Conservation (phyloP, 495 filamentous ascomycete species). For the Clavariopsis aquatica region DNA sequence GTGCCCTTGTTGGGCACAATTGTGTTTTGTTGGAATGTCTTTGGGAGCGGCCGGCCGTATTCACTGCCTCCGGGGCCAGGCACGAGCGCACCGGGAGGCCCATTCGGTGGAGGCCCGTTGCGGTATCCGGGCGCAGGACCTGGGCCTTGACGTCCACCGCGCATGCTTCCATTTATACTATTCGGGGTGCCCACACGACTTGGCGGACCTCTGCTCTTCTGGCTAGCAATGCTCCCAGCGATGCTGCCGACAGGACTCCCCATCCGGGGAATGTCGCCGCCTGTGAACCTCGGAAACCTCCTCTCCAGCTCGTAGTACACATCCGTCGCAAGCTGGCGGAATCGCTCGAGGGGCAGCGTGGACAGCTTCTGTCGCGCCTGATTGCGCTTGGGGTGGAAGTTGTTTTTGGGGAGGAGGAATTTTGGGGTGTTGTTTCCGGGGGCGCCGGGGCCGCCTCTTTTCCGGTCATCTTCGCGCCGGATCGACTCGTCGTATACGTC, state of each 20-base stretch:
- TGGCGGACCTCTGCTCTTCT: slow-evolving; percentile 46
- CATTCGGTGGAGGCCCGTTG: slow-evolving; percentile 20
- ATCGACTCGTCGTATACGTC: slow-evolving; percentile 96
- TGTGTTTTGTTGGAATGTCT: slow-evolving; percentile 92
- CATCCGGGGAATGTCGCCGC: slow-evolving; percentile 63
- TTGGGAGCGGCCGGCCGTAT: slow-evolving; percentile 70
- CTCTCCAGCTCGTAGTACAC: slow-evolving; percentile 93
- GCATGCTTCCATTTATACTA: slow-evolving; percentile 34
- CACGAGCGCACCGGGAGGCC: slow-evolving; percentile 7
- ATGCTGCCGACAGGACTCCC: slow-evolving; percentile 67
- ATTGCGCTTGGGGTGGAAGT: slow-evolving; percentile 95
- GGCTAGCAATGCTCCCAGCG: slow-evolving; percentile 59
- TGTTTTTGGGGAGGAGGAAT: slow-evolving; percentile 75
- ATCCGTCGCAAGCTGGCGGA: slow-evolving; percentile 89
- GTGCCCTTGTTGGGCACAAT: slow-evolving; percentile 98
- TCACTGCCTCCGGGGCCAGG: slow-evolving; percentile 43
- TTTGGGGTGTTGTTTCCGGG: slow-evolving; percentile 59
- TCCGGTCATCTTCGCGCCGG: slow-evolving; percentile 69
- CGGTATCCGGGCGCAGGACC: slow-evolving; percentile 25
- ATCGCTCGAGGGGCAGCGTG: slow-evolving; percentile 77
- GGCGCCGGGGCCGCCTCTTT: slow-evolving; percentile 46
- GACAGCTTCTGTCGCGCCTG: slow-evolving; percentile 92
- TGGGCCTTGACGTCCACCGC: slow-evolving; percentile 20
- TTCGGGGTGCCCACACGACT: slow-evolving; percentile 36
- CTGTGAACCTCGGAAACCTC: slow-evolving; percentile 79